Base-by-base conservation (phyloP, 176 grass and related monocot genomes). In the Oryza glaberrima region DNA sequence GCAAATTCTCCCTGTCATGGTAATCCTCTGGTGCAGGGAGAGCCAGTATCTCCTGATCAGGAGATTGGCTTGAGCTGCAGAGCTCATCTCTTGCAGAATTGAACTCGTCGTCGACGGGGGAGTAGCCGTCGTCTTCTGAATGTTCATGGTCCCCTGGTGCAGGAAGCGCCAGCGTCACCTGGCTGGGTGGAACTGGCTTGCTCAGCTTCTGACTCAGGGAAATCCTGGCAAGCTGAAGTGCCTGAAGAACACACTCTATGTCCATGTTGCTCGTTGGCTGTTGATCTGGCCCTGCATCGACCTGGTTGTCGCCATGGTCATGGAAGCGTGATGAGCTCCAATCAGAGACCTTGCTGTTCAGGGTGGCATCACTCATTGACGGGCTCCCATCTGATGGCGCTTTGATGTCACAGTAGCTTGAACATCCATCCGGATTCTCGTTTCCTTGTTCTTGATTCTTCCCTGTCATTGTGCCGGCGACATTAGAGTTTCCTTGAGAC, bases 211-310 rank as follows among this genome's bases (percentile, higher is more conserved):
- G 77, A 16, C 79, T 85, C 34, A 99, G 83, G 1, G 91, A 94
- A 12, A 96, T 87, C 83, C 91, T 92, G 47, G 96, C 96, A 16
- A 60, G 81, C 35, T 83, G 90, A 70, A 99, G 84, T 7, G 93
- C 89, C 83, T 99, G 83, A 25, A 99, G 81, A 34, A 99, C 90
- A 51, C 80, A 64, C 61, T 77, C 91, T 64, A 95, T 73, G 1
- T 82, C 82, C 0, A 73, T 20, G 1, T 58, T 85, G 47, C 25
- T 71, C 47, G 46, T 72, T 56, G 87, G 51, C 66, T 70, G 75
- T 67, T 41, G 79, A 76, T 80, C 60, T 14, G 86, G 16, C 66
- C 38, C 82, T 17, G 71, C 15, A 17, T 60, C 85, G 1, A 85
- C 69, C 22, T 84, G 72, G 71, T 79, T 77, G 82, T 93, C 87